phyloP scores from a whole-genome alignment of 2,329 filamentous ascomycete species.

The Clonostachys solani region DNA sequence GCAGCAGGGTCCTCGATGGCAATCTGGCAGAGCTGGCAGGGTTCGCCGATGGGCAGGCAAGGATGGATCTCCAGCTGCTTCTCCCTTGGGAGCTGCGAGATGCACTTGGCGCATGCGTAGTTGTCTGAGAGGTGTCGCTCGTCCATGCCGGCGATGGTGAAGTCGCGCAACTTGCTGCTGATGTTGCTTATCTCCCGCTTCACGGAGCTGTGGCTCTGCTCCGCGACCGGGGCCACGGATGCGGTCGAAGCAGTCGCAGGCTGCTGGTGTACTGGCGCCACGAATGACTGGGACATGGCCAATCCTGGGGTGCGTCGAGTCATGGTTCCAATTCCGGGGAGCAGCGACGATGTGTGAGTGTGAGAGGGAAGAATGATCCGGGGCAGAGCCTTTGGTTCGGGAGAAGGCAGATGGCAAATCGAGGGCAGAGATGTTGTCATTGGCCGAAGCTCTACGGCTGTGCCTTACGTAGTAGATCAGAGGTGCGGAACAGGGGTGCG shows the following conservation, averaged over 20 bases:
- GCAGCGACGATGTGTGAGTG: too few relatives aligned
- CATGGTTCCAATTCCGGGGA: neutral
- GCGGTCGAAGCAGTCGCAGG: neutral
- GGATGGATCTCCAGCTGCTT: constrained; percentile 24
- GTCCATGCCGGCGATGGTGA: constrained; percentile 39
- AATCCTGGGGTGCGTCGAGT: constrained; percentile 4
- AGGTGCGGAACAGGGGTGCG: too few relatives aligned
- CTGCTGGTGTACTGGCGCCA: constrained; percentile 3
- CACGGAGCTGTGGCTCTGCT: neutral
- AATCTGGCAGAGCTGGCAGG: constrained; percentile 13
- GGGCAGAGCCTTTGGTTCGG: too few relatives aligned
- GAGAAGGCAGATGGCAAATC: too few relatives aligned
- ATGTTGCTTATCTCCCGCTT: neutral
- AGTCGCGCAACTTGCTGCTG: constrained; percentile 22
- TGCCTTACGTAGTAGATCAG: too few relatives aligned
- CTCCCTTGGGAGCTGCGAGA: constrained; percentile 21
- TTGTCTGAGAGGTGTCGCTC: constrained; percentile 23
- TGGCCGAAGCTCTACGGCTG: too few relatives aligned
- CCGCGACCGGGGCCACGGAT: neutral
- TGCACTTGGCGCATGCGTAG: constrained; percentile 30
- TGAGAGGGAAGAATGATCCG: too few relatives aligned
- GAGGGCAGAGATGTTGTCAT: too few relatives aligned
- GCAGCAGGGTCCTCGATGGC: constrained; percentile 47
- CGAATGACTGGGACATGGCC: constrained; percentile 2
- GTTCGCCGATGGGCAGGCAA: constrained; percentile 13